These are phyloP conservation scores for Monascus purpureus DNA, from an alignment of 495 filamentous ascomycete genomes.

Conservation along the genomic window DNA sequence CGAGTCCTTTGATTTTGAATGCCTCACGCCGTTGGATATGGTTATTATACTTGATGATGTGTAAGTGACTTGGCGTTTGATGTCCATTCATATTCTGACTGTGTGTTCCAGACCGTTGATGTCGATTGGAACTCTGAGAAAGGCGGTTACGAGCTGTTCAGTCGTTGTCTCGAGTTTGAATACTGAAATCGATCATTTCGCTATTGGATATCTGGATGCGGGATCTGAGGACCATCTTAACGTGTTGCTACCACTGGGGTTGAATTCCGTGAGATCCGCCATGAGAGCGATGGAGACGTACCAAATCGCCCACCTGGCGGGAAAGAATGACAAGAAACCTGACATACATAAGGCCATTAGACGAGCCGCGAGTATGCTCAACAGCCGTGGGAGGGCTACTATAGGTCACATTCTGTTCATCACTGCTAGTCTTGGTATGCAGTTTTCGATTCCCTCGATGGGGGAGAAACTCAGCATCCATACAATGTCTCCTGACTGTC, in stretches of 20 bases:
- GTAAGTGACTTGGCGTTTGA: slow-evolving; percentile 4
- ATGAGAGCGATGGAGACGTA: slow-evolving; percentile 9
- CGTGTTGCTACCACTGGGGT: slow-evolving; percentile 7
- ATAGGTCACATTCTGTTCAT: slow-evolving; percentile 14
- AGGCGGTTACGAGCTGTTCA: neutral
- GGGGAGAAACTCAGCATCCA: slow-evolving; percentile 10
- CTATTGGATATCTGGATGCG: slow-evolving; percentile 2
- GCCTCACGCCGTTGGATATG: neutral
- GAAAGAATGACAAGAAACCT: neutral
- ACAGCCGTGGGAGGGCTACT: slow-evolving; percentile 2
- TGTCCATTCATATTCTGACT: neutral
- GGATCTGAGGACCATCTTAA: neutral
- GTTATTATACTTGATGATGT: slow-evolving; percentile 6
- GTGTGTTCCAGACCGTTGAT: neutral
- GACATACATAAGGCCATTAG: slow-evolving; percentile 4
- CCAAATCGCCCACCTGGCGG: slow-evolving; percentile 3
- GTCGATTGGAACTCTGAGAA: neutral
- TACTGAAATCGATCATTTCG: slow-evolving; percentile 1
- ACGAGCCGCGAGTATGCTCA: slow-evolving; percentile 5
- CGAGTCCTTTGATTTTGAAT: slow-evolving; percentile 3
- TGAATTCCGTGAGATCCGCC: slow-evolving; percentile 1
- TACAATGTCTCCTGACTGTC: slow-evolving; percentile 6
- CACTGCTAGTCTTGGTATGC: slow-evolving; percentile 4
- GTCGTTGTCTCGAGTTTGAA: slow-evolving; percentile 1
- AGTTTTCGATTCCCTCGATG: slow-evolving; percentile 2